phyloP scores from a whole-genome alignment of 805 yeast species.

The Lachancea sp. region DNA sequence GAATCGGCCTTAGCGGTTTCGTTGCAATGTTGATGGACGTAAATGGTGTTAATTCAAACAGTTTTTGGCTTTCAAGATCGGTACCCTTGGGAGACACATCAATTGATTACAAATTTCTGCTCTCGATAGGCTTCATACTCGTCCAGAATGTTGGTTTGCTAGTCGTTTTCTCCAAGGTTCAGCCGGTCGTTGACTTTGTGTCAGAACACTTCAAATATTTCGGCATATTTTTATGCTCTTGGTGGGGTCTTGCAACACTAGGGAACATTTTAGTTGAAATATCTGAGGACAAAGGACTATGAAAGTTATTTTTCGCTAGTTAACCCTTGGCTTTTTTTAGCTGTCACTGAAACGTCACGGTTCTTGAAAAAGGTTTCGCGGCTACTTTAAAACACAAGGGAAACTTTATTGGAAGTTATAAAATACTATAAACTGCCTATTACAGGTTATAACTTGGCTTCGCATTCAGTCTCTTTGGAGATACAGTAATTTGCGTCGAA shows the following conservation, averaged over 20 bases:
- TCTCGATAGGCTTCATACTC: constrained; percentile 23
- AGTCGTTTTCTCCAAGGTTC: constrained; percentile 16
- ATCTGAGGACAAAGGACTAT: no score
- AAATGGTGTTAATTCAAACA: constrained; percentile 8
- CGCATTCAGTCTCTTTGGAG: no score
- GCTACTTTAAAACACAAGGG: neutral
- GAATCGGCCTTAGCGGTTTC: constrained; percentile 75
- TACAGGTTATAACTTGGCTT: constrained; percentile 37
- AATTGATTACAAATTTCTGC: constrained; percentile 20
- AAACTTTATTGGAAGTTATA: neutral
- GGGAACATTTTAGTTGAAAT: constrained; percentile 7
- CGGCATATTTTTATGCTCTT: constrained; percentile 10
- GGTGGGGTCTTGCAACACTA: constrained; percentile 10
- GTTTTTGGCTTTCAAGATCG: constrained; percentile 24
- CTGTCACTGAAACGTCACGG: constrained; percentile 1
- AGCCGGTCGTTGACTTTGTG: neutral
- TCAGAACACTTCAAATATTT: constrained; percentile 3
- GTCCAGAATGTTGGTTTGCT: constrained; percentile 19
- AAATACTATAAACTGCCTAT: neutral
- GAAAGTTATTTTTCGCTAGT: no score
- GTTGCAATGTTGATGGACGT: constrained; percentile 31
- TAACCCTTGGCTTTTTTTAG: no score
- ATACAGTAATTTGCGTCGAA: no score
- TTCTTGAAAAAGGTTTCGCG: constrained; percentile 1
- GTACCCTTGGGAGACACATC: constrained; percentile 15